Base-by-base conservation (phyloP, 108 stramenopile species). In the Schizochytrium sp. region DNA sequence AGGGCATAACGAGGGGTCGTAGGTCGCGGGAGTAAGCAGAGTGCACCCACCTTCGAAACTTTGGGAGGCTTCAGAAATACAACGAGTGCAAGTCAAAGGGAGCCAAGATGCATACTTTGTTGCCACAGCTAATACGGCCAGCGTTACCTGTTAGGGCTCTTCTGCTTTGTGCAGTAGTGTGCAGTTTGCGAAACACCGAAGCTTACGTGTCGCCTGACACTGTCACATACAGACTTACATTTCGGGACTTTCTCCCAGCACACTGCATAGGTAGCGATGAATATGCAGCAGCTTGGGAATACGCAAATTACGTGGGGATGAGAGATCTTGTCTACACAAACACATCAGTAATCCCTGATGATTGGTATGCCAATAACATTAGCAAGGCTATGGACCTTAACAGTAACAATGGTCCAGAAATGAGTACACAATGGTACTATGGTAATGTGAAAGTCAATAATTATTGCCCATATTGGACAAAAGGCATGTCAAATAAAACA, bases 381-480 rank as follows among this genome's bases (percentile, higher is more conserved):
- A 3, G 42, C 12, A 12, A 69, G 64, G 64, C 64, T 0, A 69
- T 69, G 64, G 64, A 69, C 28, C 2, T 69, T 38, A 2, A 38
- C 2, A 1, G 42, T 7, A 38, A 38, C 2, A 1, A 69, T 69
- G 64, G 64, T 38, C 64, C 64, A 44, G 42, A 64, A 5, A 5
- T 38, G 12, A 44, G 64, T 2, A 64, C 4, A 4, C 38, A 7
- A 10, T 7, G 12, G 19, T 69, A 38, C 64, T 69, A 1, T 44
- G 1, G 19, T 12, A 13, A 7, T 44, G 44, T 69, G 0, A 1
- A 12, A 0, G 64, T 69, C 64, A 69, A 69, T 7, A 12, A 10
- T 38, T 83, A 83, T 53, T 83, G 76, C 76, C 76, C 76, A 0
- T 83, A 55, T 38, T 83, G 76, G 76, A 83, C 5, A n/a, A n/a